Evolutionary conservation across 179 eudicot species (phyloP).

Genomic region (Corrigiola litoralis): DNA sequence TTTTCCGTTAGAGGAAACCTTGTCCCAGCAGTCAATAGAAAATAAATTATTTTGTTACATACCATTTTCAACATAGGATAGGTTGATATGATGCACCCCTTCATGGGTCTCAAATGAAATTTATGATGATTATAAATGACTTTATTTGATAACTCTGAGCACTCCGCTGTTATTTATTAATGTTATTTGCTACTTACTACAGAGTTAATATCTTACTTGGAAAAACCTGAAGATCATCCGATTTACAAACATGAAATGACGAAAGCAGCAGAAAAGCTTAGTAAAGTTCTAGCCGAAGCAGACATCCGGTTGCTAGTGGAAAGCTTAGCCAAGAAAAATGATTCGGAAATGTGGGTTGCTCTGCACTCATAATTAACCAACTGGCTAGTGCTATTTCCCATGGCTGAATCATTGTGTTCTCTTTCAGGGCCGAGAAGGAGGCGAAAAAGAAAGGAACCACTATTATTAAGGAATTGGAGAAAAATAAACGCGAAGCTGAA

Average conservation of each 20-base stretch:
- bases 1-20: no score
- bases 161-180: neutral
- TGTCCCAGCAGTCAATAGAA: no score
- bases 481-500: constrained; percentile 60
- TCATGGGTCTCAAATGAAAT: no score
- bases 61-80: no score
- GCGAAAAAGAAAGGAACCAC: constrained; percentile 44
- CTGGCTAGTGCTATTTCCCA: neutral
- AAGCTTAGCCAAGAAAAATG: constrained; percentile 52
- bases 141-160: neutral
- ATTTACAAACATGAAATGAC: constrained; percentile 35
- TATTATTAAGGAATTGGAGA: constrained; percentile 69
- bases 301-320: constrained; percentile 63
- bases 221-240: constrained; percentile 38
- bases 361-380: neutral
- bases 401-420: constrained; percentile 6
- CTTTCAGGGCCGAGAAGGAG: constrained; percentile 65
- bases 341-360: constrained; percentile 56
- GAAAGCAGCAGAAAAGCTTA: constrained; percentile 68
- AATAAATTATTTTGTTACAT: no score
- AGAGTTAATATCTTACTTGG: constrained; percentile 58
- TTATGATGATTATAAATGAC: neutral
- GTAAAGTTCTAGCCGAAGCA: constrained; percentile 66
- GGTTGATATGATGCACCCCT: no score
- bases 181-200: constrained; percentile 13